phyloP scores from a whole-genome alignment of 2,329 filamentous ascomycete genomes.

The Penicillium polonicum region DNA sequence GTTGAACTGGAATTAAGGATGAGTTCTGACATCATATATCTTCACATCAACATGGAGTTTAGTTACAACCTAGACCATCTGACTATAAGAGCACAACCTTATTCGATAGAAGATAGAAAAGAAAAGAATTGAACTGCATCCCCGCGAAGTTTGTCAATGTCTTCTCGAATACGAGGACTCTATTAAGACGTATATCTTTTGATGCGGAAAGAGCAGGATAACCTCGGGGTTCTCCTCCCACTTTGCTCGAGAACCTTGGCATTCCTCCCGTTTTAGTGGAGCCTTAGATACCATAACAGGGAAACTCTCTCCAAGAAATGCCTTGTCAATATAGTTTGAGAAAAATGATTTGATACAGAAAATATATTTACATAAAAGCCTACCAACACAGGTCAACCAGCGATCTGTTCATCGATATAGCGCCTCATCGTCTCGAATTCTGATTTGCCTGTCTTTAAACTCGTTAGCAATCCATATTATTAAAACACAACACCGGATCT shows the following conservation, averaged over 20 bases:
- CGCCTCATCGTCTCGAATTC: slow-evolving; percentile 49
- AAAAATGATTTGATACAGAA: background rate
- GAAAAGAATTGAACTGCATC: background rate
- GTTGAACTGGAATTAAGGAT: background rate
- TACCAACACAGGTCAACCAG: slow-evolving; percentile 15
- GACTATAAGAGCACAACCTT: background rate
- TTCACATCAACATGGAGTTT: background rate
- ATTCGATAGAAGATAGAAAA: too few relatives aligned
- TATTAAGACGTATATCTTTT: background rate
- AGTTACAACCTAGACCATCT: background rate
- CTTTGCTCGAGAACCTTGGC: background rate
- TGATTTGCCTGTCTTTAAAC: slow-evolving; percentile 44
- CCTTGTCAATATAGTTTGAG: background rate
- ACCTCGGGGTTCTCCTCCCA: background rate
- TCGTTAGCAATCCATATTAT: slow-evolving; percentile 5
- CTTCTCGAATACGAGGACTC: background rate
- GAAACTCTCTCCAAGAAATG: background rate
- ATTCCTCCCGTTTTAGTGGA: background rate
- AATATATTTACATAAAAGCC: background rate
- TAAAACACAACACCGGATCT: background rate
- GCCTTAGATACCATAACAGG: background rate
- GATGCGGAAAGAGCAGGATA: background rate
- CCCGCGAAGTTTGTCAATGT: background rate
- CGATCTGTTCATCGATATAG: slow-evolving; percentile 47
- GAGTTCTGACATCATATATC: background rate